phyloP scores from a whole-genome alignment of 768 basidiomycete genomes.

The Coprinellus aureogranulatus region DNA sequence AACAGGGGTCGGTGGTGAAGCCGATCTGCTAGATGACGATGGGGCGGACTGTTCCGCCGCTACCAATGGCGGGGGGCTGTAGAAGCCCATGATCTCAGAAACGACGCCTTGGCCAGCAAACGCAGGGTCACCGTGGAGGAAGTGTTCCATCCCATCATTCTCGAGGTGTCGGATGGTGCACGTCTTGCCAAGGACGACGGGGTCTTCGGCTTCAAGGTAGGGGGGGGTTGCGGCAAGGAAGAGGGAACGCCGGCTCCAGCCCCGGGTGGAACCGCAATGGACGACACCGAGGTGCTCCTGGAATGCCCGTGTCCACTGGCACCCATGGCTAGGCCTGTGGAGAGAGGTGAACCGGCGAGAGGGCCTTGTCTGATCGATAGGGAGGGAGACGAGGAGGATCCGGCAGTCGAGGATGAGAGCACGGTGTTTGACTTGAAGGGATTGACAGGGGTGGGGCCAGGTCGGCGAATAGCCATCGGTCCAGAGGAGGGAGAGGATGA shows the following conservation, averaged over 20 bases:
- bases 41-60: constrained; percentile 95
- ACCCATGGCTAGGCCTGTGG: constrained; percentile 7
- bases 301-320: constrained; percentile 12
- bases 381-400: constrained; percentile 26
- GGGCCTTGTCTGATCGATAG: constrained; percentile 28
- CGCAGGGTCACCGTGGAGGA: constrained; percentile 97
- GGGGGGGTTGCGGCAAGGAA: constrained; percentile 92
- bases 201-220: constrained; percentile 95
- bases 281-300: constrained; percentile 12
- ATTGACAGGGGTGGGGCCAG: constrained; percentile 30
- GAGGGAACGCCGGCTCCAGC: constrained; percentile 13
- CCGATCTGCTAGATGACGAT: constrained; percentile 99
- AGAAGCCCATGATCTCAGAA: constrained; percentile 99
- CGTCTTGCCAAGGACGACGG: constrained; percentile 99
- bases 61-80: constrained; percentile 90
- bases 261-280: background rate
- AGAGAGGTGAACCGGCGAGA: constrained; percentile 5
- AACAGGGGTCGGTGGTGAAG: constrained; percentile 98
- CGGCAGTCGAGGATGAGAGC: constrained; percentile 23
- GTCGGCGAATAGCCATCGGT: constrained; percentile 30
- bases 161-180: constrained; percentile 94
- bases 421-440: constrained; percentile 42
- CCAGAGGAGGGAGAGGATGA: constrained; percentile 30
- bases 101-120: constrained; percentile 98
- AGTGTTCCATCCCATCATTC: constrained; percentile 72